Percentiles rank a stretch among this genome's conserved stretches.
phyloP scores from a whole-genome alignment of 257 asterid genomes.

The Ajuga chamaepitys region DNA sequence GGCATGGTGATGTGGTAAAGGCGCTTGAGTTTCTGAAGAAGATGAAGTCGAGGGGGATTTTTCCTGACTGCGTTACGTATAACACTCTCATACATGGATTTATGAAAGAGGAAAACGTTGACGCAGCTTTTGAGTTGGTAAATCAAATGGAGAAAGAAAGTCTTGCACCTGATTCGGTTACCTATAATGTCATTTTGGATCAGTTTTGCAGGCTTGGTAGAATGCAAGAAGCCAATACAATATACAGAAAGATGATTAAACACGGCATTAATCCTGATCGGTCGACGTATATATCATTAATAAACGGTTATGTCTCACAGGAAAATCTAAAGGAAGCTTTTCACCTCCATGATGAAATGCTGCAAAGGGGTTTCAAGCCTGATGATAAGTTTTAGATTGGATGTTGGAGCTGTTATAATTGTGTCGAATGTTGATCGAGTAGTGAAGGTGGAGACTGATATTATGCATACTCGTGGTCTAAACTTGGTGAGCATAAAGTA shows the following conservation, averaged over 20 bases:
- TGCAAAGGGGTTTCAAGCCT: constrained; percentile 59
- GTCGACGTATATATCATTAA: constrained; percentile 42
- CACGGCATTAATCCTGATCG: constrained; percentile 47
- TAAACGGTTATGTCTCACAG: constrained; percentile 54
- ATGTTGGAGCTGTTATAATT: neutral
- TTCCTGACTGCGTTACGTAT: constrained; percentile 46
- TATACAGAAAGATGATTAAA: constrained; percentile 41
- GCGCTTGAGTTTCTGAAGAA: constrained; percentile 45
- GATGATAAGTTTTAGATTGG: constrained; percentile 59
- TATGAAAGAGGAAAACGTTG: constrained; percentile 52
- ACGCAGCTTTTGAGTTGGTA: constrained; percentile 39
- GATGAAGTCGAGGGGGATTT: constrained; percentile 41
- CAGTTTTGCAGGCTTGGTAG: constrained; percentile 56
- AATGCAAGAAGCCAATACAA: constrained; percentile 50
- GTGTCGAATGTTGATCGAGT: neutral
- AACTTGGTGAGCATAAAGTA: too few relatives aligned
- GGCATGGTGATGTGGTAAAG: constrained; percentile 38
- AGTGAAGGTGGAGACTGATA: constrained; percentile 10
- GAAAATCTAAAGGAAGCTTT: constrained; percentile 68
- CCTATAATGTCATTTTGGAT: constrained; percentile 51
- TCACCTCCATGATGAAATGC: constrained; percentile 62
- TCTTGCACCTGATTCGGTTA: constrained; percentile 39
- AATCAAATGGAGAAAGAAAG: constrained; percentile 49
- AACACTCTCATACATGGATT: constrained; percentile 70
- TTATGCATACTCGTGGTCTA: neutral